Evolutionary conservation across 805 yeast species (phyloP), one percentile per base, ranked within the genome.

Genomic region (Lipomyces yamanashiensis): DNA sequence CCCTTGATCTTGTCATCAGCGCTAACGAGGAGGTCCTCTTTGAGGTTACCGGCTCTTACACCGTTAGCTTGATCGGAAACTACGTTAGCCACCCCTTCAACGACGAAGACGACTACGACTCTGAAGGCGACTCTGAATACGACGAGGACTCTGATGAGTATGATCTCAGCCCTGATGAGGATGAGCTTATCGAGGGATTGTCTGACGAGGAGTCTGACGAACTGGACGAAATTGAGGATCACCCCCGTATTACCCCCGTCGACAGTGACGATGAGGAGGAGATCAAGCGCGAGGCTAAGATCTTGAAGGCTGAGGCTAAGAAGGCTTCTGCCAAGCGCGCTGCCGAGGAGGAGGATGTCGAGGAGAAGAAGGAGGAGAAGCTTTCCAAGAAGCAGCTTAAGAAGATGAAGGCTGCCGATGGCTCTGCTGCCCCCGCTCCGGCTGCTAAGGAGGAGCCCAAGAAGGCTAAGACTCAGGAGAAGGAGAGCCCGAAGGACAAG

Each of bases 41-140:
- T 74, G 96, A 91, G 74, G 98, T 90, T 62, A 89, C 97, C 67
- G 99, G 99, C 75, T 91, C 98, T 34, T 93, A 92, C 82, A 89
- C 96, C 70, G 83, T 95, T 70, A 96, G 93, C 77, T 81, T 95
- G 72, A 82, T 90, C 71, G 99, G 99, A 82, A 93, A 95, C 87
- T 92, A 88, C 80, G 88, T 95, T 74, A 96, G 90, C 78, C 97
- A 92, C 79, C 98, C 98, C 77, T 90, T 86, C 73, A 97, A 92
- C 74, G 88, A 67, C 43, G 78, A 75, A 50, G 77, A 71, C 43
- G 75, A 72, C 37, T 69, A 66, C 33, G 74, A 72, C 50, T 74
- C 63, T 34, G 62, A 64, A 28, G 77, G 73, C 21, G 75, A 72
- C 52, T 39, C 48, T 56, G 51, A 49, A 66, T 61, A 63, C 39